Base-by-base conservation (phyloP, 306 rosid species). In the Trifolium subterraneum region DNA sequence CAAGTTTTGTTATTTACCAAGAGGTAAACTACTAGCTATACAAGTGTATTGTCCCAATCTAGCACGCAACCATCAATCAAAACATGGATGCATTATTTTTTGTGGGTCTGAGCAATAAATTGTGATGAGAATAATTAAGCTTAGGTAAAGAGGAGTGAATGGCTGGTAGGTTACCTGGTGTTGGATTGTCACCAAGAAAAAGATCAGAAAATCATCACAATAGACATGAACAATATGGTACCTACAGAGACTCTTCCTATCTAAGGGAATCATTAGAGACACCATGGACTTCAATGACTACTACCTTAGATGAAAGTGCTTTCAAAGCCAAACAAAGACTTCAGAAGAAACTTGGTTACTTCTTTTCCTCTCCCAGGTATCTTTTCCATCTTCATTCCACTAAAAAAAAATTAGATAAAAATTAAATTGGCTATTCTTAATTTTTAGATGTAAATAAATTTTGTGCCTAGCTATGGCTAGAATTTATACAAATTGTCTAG, bases 161-260 rank as follows among this genome's bases (percentile, higher is more conserved):
- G 91, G 85, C 89, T 55, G 91, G 89, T 56, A 85, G 86, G 66
- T 63, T 87, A 31, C 89, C 89, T 48, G 91, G 91, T 10, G 91
- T 87, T 41, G 87, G 87, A 15, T 66, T 88, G 59, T 72, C 76
- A 18, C 69, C 80, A 48, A 81, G 88, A 62, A 87, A 77, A 72
- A 59, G 62, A 78, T 13, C 56, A 31, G 5, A 52, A 42, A 44
- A 78, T 1, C 42, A 62, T 8, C 18, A 18, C 33, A 48, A 33
- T 2, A 33, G 54, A 41, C 42, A 62, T 48, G 50, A 61, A 29
- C 47, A 63, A 13, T 25, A 65, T 39, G 70, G 10, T 18, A 25
- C 36, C 61, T 13, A 42, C 9, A 7, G 71, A 47, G 29, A 61
- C 35, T 23, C 66, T 12, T 23, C 66, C 23, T 13, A 70, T 55